phyloP scores from a whole-genome alignment of 1,139 yeast species.

The Blastobotrys malaysiensis region DNA sequence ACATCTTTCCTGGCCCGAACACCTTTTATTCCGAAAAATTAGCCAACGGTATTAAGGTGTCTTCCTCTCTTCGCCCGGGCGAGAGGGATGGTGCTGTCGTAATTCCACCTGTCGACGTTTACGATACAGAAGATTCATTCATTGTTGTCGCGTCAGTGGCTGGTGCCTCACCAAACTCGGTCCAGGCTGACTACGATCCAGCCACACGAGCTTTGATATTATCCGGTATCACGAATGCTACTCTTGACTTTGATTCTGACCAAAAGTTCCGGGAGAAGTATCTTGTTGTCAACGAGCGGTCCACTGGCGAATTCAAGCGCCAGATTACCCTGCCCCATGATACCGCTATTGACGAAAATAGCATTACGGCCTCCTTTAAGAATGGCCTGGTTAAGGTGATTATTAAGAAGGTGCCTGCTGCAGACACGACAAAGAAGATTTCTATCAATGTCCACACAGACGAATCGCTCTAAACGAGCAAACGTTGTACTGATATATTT shows the following conservation, averaged over 20 bases:
- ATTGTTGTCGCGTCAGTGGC: constrained; percentile 47
- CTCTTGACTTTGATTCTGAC: constrained; percentile 7
- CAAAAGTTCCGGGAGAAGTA: constrained; percentile 12
- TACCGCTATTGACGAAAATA: constrained; percentile 47
- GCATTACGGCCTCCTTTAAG: constrained; percentile 45
- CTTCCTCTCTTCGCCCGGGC: constrained; percentile 4
- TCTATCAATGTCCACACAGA: constrained; percentile 10
- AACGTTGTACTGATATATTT: not conserved
- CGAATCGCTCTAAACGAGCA: not conserved
- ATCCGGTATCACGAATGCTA: constrained; percentile 9
- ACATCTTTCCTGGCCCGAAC: not conserved
- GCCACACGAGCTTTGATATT: constrained; percentile 31
- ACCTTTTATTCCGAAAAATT: not conserved
- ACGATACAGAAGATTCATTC: constrained; percentile 42
- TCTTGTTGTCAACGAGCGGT: constrained; percentile 19
- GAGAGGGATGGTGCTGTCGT: constrained; percentile 38
- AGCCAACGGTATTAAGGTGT: constrained; percentile 7
- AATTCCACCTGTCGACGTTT: constrained; percentile 50
- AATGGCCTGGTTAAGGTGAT: constrained; percentile 49
- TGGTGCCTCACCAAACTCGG: constrained; percentile 46
- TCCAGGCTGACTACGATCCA: constrained; percentile 52
- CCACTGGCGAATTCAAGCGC: constrained; percentile 45
- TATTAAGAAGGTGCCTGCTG: constrained; percentile 40
- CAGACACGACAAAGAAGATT: constrained; percentile 16
- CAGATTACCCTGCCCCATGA: constrained; percentile 47